Evolutionary conservation across 257 asterid genomes (phyloP).

Genomic region (Ilex aquifolium): DNA sequence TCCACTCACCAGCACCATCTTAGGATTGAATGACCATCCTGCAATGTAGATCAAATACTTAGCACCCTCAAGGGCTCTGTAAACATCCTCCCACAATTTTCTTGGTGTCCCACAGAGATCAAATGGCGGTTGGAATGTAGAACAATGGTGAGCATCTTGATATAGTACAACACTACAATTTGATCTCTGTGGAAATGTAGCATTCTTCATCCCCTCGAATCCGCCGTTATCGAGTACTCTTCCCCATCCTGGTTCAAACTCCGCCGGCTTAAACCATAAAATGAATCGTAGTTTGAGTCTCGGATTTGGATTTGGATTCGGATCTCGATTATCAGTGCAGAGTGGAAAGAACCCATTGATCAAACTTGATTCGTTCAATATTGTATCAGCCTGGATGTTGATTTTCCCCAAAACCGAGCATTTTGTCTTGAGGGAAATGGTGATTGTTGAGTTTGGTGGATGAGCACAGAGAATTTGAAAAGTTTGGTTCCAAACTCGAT

Average conservation of each 20-base stretch:
- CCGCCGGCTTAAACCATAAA: slow-evolving; percentile 80
- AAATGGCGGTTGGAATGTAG: slow-evolving; percentile 50
- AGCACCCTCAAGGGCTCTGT: slow-evolving; percentile 71
- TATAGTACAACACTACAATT: slow-evolving; percentile 57
- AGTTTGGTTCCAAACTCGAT: slow-evolving; percentile 70
- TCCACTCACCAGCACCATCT: slow-evolving; percentile 47
- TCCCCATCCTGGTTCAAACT: slow-evolving; percentile 51
- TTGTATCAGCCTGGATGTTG: slow-evolving; percentile 35
- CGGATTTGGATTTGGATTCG: slow-evolving; percentile 40
- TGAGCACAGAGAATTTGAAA: slow-evolving; percentile 84
- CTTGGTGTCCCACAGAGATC: slow-evolving; percentile 34
- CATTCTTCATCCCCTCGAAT: slow-evolving; percentile 57
- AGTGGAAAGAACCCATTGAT: slow-evolving; percentile 71
- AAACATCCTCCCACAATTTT: slow-evolving; percentile 76
- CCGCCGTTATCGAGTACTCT: slow-evolving; percentile 40
- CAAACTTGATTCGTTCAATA: slow-evolving; percentile 45
- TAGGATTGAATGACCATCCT: slow-evolving; percentile 86
- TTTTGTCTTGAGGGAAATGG: slow-evolving; percentile 53
- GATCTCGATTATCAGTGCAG: slow-evolving; percentile 38
- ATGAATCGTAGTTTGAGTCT: slow-evolving; percentile 51
- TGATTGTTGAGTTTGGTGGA: slow-evolving; percentile 50
- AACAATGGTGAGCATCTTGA: slow-evolving; percentile 77
- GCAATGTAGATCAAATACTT: slow-evolving; percentile 77
- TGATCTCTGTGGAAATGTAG: slow-evolving; percentile 61
- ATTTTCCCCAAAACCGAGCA: slow-evolving; percentile 50